These are phyloP conservation scores for Babesia ovata DNA, from an alignment of 169 alveolate genomes.

Conservation along the genomic window DNA sequence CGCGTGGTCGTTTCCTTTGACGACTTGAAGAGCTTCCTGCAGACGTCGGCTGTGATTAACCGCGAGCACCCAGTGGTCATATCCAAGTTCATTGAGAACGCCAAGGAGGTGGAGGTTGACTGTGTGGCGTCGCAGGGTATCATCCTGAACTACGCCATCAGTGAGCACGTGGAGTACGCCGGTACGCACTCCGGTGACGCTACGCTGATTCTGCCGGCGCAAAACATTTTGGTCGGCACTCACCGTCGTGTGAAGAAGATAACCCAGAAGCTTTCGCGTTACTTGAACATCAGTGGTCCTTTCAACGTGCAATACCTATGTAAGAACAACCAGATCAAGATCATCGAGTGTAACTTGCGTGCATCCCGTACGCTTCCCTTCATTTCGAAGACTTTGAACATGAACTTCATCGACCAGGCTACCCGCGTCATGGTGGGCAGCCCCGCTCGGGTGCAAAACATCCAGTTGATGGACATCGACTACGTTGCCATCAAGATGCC, in stretches of 20 bases:
- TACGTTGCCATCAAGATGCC: constrained; percentile 86
- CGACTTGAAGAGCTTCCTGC: constrained; percentile 77
- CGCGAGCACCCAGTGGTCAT: constrained; percentile 88
- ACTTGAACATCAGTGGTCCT: constrained; percentile 85
- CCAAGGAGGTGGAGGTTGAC: constrained; percentile 86
- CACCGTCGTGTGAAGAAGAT: constrained; percentile 82
- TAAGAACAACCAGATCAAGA: constrained; percentile 84
- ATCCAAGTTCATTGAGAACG: constrained; percentile 82
- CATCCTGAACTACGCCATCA: constrained; percentile 86
- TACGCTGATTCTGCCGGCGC: constrained; percentile 87
- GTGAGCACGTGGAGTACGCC: constrained; percentile 90
- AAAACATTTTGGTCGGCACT: constrained; percentile 87
- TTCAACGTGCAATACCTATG: constrained; percentile 89
- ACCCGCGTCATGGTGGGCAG: constrained; percentile 84
- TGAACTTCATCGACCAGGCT: constrained; percentile 85
- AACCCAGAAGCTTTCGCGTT: constrained; percentile 83
- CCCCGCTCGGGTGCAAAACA: constrained; percentile 74
- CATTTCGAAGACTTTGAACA: constrained; percentile 81
- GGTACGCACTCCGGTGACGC: constrained; percentile 91
- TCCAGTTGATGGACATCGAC: constrained; percentile 84
- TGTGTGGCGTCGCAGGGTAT: constrained; percentile 82
- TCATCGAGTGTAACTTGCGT: constrained; percentile 88
- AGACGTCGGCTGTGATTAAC: constrained; percentile 84
- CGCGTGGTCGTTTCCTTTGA: constrained; percentile 78
- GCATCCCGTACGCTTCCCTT: constrained; percentile 88